Base-by-base conservation (phyloP, 1,284 basidiomycete species). In the Tilletiaria anomala region DNA sequence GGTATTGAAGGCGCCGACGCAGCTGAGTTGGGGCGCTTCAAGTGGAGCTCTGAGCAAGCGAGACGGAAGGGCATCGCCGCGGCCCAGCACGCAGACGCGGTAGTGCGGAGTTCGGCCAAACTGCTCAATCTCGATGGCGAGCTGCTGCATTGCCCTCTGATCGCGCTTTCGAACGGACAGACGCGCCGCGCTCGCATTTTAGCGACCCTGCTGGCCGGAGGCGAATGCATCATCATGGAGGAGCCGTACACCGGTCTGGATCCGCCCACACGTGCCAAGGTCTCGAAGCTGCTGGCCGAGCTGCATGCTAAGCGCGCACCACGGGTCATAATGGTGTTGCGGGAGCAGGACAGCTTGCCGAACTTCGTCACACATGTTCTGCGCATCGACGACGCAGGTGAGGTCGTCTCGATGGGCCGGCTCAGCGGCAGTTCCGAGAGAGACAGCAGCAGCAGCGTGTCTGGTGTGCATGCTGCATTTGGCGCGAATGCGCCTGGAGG, bases 81-180 rank as follows among this genome's bases (percentile, higher is more conserved):
- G 12, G n/a, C 12, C 5, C 15, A 29, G n/a, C 4, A 23, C 8
- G 50, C 49, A 0, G 26, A 29, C 26, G 26, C 8, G n/a, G n/a
- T 8, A 29, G 15, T 40, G 6, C 4, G 34, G 2, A 43, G 47
- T 11, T 51, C 54, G 5, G 23, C 40, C 6, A 24, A 20, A 0
- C 50, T 57, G 2, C 21, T 66, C 19, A 35, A 46, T 12, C 45
- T 66, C 17, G 46, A 39, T 10, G 38, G 51, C 18, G 38, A 56
- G n/a, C 37, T 66, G 14, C 44, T 66, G 0, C 34, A 54, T 22
- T 43, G 52, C 15, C 56, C 56, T 2, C 40, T 58, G 5, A 58
- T 68, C 73, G 77, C 51, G 72, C 78, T 96, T 38, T 85, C 82
- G 49, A 91, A 91, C 54, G 91, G 91, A 0, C 91, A 97, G 71